Evolutionary conservation across 2,329 filamentous ascomycete genomes (phyloP), one percentile per base, ranked within the genome.

Genomic region (Nectriaceae sp.): DNA sequence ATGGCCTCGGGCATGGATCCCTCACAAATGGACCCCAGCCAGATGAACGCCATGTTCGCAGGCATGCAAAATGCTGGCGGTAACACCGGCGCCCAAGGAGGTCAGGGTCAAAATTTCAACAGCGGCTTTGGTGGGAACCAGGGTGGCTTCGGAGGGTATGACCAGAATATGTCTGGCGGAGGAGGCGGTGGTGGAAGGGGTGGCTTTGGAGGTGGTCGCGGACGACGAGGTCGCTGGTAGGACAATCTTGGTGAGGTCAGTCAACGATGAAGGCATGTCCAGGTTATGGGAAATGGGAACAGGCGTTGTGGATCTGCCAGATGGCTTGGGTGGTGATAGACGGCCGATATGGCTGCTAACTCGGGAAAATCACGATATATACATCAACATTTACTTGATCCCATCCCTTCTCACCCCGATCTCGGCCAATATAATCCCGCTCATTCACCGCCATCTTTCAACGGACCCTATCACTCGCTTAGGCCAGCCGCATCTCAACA

Each of bases 1-100:
- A 85, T 86, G 78, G 75, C 78, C 1, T 74, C 75, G 1, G 83
- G 83, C 19, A 82, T 86, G 72, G 83, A 87, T 54, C 82, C 82
- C 35, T 82, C 75, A 52, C 83, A 86, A 68, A 85, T 87, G 81
- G 83, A 87, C 52, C 78, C 81, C 31, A 72, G 70, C 24, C 68
- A 79, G 49, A 79, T 83, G 72, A 74, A 74, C 13, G 74, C 77
- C 62, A 84, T 86, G 80, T 85, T 83, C 59, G 72, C 75, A 0
- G 75, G 76, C 24, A 82, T 82, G 76, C 79, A 82, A 58, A 73
- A 72, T 42, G 64, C 65, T 10, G 75, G 71, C 15, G 73, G 66
- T 5, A 10, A 20, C 18, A 69, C 61, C n/a, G 68, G 69, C 3
- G 69, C 64, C 4, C 60, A 56, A 21, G 75, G 65, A 13, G 71